Base-by-base conservation (phyloP, 2,329 filamentous ascomycete species). In the Lomentospora prolificans region DNA sequence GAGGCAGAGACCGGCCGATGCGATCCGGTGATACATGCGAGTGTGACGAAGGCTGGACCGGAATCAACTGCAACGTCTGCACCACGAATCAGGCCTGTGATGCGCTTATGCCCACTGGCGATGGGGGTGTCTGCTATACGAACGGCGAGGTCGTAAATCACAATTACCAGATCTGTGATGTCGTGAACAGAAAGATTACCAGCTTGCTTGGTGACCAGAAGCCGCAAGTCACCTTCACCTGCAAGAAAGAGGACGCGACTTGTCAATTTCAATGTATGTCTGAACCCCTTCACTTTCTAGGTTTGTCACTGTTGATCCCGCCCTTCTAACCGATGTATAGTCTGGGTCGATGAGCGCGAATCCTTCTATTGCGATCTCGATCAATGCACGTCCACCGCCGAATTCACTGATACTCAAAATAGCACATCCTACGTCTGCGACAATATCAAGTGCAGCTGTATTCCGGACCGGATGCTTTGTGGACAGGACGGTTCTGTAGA, bases 21-120 rank as follows among this genome's bases (percentile, higher is more conserved):
- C 82, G 94, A 66, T 74, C 82, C 54, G 84, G 82, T 60, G 78
- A 84, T 57, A 74, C 77, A 41, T 99, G 94, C 72, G 75, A 90
- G 44, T 99, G 94, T 70, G 87, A 91, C 66, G 88, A 95, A 36
- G 94, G 94, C 56, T 99, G 94, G 94, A 82, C 82, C 41, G 94
- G 94, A 60, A 92, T 99, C 73, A 99, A 99, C 75, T 99, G 94
- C 81, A 99, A 94, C 65, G 89, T 99, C 57, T 99, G 94, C 72
- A 84, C 86, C 58, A 83, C 84, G 3, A 79, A 97, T 67, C 76
- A 86, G 62, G 91, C 88, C 14, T 99, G 94, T 66, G 83, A 94
- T 67, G 85, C 89, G 31, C 75, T 99, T 70, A 95, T 95, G 85
- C 89, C 89, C 3, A 84, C 86, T 12, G 81, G 81, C 3, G 81